Base-by-base conservation (phyloP, 768 basidiomycete species). In the Phlebiopsis gigantea region DNA sequence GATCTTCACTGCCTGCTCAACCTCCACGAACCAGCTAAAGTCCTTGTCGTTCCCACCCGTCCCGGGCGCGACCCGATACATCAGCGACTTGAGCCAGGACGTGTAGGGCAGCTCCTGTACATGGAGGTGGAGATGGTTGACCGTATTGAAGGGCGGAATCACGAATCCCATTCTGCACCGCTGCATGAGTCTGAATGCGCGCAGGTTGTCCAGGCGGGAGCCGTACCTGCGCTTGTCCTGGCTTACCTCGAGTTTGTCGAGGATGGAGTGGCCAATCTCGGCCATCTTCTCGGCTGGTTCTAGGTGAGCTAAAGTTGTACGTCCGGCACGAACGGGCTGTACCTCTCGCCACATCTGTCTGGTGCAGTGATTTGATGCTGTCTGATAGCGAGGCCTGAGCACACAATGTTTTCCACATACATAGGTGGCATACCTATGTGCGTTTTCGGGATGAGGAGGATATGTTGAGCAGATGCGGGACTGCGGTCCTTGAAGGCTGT, bases 111-210 rank as follows among this genome's bases (percentile, higher is more conserved):
- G 66, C 4, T 73, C 83, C 47, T 87, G 85, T 22, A 86, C 80
- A 64, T 91, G 90, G 34, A 92, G 69, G 66, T 91, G 90, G 15
- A 92, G 73, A 65, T 92, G 89, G 29, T 82, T 65, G 5, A 91
- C 77, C 31, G 83, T 84, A 55, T 80, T 84, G 69, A 87, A 88
- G 0, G 90, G 90, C 0, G 89, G 85, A 51, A 90, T 87, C 65
- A 91, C 88, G 64, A 90, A 92, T 1, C 90, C 89, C 73, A 90
- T 74, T 59, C 89, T 90, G 54, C 31, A 53, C 47, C 17, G 42
- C 21, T 4, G 26, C n/a, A n/a, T 21, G 8, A 17, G 34, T 39
- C 42, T 14, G 28, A 39, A 39, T 8, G 17, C 9, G 34, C 34
- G 34, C 9, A 39, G 34, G 9, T 8, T 8, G 26, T 19, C 25